These are phyloP conservation scores for Clausena lansium DNA, from an alignment of 345 rosid genomes.

Conservation along the genomic window DNA sequence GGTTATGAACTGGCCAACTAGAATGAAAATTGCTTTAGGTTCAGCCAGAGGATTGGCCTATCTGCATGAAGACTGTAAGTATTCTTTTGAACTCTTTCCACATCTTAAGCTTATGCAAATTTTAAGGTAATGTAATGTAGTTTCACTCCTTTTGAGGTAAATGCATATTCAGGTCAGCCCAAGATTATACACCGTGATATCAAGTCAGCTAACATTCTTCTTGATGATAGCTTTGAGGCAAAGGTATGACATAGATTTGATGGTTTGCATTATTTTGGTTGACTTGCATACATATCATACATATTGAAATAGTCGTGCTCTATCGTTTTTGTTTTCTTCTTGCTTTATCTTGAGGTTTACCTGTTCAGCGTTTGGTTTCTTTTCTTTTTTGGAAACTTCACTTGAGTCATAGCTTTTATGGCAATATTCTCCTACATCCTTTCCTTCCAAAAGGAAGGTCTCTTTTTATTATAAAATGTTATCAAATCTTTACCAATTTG, in stretches of 20 bases:
- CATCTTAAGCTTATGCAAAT: not conserved
- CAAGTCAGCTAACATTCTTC: slow-evolving; percentile 77
- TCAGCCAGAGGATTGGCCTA: slow-evolving; percentile 90
- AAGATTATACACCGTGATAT: slow-evolving; percentile 92
- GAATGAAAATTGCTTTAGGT: slow-evolving; percentile 76
- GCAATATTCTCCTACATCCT: not conserved
- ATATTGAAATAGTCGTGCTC: not conserved
- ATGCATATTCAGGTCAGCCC: slow-evolving; percentile 56
- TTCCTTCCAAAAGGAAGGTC: not conserved
- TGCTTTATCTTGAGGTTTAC: not conserved
- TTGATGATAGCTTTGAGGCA: slow-evolving; percentile 71
- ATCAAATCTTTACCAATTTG: not conserved
- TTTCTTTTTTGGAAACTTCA: not conserved
- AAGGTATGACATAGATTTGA: slow-evolving; percentile 43
- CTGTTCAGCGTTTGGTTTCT: not conserved
- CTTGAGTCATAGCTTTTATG: not conserved
- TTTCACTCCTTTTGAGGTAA: slow-evolving; percentile 13
- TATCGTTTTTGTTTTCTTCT: not conserved
- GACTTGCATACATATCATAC: not conserved
- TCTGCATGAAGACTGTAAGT: slow-evolving; percentile 89
- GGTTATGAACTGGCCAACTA: slow-evolving; percentile 60
- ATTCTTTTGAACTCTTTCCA: slow-evolving; percentile 4
- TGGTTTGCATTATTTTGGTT: not conserved
- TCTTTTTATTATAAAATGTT: not conserved
- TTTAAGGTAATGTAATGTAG: not conserved